phyloP scores from a whole-genome alignment of 2,329 filamentous ascomycete species.

The Ceratocystis colombiana region DNA sequence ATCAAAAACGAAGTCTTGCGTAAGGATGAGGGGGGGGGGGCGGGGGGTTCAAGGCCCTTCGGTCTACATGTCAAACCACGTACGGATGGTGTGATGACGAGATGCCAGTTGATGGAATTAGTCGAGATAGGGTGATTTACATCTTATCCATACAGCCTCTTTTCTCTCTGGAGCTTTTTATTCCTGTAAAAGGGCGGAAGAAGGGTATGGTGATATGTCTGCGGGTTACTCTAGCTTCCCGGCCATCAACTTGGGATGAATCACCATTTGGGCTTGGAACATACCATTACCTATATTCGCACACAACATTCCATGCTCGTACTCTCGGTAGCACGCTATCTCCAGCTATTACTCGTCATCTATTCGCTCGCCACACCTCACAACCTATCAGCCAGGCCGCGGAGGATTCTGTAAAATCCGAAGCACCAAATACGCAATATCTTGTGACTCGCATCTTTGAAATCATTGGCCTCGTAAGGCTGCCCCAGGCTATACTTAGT shows the following conservation, averaged over 20 bases:
- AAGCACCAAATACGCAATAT: background rate
- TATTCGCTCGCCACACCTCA: background rate
- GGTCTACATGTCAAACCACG: no score
- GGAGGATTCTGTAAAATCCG: background rate
- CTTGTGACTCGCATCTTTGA: background rate
- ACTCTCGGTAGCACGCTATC: no score
- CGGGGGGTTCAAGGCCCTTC: no score
- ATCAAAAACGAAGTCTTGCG: no score
- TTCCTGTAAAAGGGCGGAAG: background rate
- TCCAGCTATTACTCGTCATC: no score
- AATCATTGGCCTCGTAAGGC: background rate
- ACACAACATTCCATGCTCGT: no score
- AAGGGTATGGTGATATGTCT: background rate
- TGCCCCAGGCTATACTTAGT: background rate
- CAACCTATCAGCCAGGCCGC: background rate
- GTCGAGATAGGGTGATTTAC: background rate
- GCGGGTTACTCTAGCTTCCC: background rate
- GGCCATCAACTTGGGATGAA: conserved; percentile 4
- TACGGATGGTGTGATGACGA: background rate
- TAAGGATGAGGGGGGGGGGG: no score
- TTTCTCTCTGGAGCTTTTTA: background rate
- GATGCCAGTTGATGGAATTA: background rate
- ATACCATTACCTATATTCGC: no score
- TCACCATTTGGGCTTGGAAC: background rate
- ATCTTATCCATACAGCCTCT: background rate